Evolutionary conservation across 495 filamentous ascomycete species (phyloP).

Genomic region (Podospora australis): DNA sequence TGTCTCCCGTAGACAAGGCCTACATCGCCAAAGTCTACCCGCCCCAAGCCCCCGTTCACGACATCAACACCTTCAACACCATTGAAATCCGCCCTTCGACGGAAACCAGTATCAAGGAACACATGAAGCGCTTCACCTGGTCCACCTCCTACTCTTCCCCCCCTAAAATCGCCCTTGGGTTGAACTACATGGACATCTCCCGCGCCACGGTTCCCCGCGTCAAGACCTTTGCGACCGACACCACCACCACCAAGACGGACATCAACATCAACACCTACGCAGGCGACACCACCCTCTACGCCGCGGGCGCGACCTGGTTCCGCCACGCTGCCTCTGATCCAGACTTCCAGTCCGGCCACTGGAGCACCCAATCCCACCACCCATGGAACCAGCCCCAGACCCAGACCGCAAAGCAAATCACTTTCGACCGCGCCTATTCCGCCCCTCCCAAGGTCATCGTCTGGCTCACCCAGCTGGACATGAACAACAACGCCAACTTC

Average conservation of each 20-base stretch:
- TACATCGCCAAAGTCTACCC: conserved; percentile 5
- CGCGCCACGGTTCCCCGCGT: neutral
- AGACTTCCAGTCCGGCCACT: conserved; percentile 1
- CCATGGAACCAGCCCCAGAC: neutral
- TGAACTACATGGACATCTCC: neutral
- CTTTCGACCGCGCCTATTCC: conserved; percentile 1
- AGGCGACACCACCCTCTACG: neutral
- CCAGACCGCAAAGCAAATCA: neutral
- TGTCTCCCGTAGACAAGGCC: conserved; percentile 7
- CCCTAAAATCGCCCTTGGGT: conserved; percentile 1
- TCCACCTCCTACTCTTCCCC: neutral
- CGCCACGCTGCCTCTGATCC: neutral
- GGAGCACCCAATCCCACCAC: neutral
- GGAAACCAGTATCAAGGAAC: neutral
- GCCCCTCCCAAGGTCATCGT: conserved; percentile 2
- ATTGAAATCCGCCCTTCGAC: neutral
- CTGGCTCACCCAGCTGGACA: conserved; percentile 6
- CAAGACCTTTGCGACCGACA: neutral
- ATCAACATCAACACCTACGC: conserved; percentile 4
- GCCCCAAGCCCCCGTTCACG: neutral
- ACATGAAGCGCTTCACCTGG: conserved; percentile 2
- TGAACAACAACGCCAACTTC: conserved; percentile 3
- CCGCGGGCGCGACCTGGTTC: conserved; percentile 3
- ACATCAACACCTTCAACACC: conserved; percentile 2
- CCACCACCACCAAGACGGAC: conserved; percentile 4